A percentile compares a stretch with the other conserved stretches of the same genome.
Conservation (phyloP, 257 asterid genomes). For the Eucommia ulmoides region DNA sequence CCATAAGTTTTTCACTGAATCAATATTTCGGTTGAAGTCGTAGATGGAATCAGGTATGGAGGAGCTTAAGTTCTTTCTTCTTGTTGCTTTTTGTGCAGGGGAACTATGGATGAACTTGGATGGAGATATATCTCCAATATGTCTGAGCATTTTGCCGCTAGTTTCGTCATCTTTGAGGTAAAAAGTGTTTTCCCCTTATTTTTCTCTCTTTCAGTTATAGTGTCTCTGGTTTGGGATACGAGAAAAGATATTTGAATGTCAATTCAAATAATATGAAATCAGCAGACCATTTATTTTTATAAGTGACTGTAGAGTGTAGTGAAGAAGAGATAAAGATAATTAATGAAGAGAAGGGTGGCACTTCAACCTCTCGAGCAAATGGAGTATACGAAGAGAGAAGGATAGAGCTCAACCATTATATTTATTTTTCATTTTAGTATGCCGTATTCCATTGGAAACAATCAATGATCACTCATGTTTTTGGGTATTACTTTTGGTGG, state of each 20-base stretch:
- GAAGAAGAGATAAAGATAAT: not conserved
- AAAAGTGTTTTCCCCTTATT: no score
- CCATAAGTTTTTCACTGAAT: slow-evolving; percentile 2
- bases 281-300: not conserved
- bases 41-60: not conserved
- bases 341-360: not conserved
- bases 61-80: not conserved
- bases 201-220: not conserved
- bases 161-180: slow-evolving; percentile 55
- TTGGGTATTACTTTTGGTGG: no score
- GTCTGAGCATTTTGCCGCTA: slow-evolving; percentile 67
- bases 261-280: not conserved
- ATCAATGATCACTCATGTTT: no score
- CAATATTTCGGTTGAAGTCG: no score
- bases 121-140: slow-evolving; percentile 82
- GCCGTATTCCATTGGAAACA: no score
- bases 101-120: slow-evolving; percentile 91
- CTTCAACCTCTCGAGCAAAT: not conserved
- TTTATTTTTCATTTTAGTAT: no score
- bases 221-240: not conserved
- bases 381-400: not conserved
- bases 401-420: no score
- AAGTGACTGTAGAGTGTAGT: not conserved
- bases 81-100: slow-evolving; percentile 32
- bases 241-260: not conserved